These are phyloP conservation scores for Ogataea neopini DNA, from an alignment of 805 yeast genomes.

Conservation along the genomic window DNA sequence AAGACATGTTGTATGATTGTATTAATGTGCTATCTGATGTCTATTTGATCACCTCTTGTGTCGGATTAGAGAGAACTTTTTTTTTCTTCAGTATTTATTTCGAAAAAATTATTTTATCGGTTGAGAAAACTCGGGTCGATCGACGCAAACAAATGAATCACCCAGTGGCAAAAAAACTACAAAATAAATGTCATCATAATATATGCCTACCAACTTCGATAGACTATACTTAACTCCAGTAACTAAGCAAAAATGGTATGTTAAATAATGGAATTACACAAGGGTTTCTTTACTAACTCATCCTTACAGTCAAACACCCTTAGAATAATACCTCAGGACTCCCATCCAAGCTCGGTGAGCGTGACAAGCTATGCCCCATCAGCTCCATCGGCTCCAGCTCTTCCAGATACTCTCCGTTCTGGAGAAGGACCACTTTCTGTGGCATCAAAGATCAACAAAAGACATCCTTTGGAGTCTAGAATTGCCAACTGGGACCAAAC, in stretches of 20 bases:
- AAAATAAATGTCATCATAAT: no score
- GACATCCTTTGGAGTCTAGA: slow-evolving; percentile 85
- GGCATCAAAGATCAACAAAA: slow-evolving; percentile 64
- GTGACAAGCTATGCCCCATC: slow-evolving; percentile 52
- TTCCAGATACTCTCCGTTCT: slow-evolving; percentile 67
- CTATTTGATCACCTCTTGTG: neutral
- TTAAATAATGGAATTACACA: neutral
- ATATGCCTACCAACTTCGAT: no score
- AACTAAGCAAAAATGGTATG: slow-evolving; percentile 4
- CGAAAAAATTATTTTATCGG: slow-evolving; percentile 9
- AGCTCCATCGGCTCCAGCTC: slow-evolving; percentile 67
- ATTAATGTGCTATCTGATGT: neutral
- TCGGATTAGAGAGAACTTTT: slow-evolving; percentile 1
- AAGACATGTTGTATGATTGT: slow-evolving; percentile 21
- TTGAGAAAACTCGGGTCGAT: slow-evolving; percentile 12
- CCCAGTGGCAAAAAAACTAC: slow-evolving; percentile 16
- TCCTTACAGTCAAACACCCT: slow-evolving; percentile 37
- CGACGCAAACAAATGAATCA: no score
- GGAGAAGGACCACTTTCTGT: slow-evolving; percentile 63
- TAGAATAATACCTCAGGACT: slow-evolving; percentile 56
- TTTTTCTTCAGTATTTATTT: neutral
- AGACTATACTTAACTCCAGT: no score
- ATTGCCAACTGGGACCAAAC: slow-evolving; percentile 78
- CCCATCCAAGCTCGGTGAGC: slow-evolving; percentile 48
- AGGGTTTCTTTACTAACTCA: neutral